Conservation (phyloP, 768 basidiomycete species). For the Jaapia argillacea region DNA sequence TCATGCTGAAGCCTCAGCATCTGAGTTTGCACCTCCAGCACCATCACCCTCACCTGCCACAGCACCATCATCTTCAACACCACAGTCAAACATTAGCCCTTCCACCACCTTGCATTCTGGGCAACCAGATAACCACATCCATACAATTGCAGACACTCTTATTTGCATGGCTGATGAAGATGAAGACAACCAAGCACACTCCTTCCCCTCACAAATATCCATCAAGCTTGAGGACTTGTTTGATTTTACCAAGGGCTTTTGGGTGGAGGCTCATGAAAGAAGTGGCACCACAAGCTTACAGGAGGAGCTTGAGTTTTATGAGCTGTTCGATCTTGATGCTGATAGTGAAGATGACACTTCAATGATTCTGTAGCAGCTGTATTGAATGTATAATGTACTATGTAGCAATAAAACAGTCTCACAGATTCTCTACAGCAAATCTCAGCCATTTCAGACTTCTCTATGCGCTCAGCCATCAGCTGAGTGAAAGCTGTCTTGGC, state of each 20-base stretch:
- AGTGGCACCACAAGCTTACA: constrained; percentile 6
- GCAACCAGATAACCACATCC: too few relatives aligned
- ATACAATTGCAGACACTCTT: constrained; percentile 3
- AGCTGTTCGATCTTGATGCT: constrained; percentile 13
- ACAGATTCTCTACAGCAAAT: neutral
- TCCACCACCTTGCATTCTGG: neutral
- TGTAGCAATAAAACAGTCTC: neutral
- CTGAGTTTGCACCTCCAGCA: neutral
- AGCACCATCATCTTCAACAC: neutral
- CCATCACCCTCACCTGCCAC: neutral
- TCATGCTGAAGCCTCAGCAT: neutral
- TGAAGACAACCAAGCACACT: constrained; percentile 2
- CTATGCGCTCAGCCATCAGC: neutral
- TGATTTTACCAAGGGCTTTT: constrained; percentile 4
- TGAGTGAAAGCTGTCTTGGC: neutral
- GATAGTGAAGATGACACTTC: constrained; percentile 7
- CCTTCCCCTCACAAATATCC: constrained; percentile 4
- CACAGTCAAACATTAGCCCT: too few relatives aligned
- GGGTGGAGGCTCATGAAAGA: constrained; percentile 4
- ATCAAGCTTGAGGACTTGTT: constrained; percentile 2
- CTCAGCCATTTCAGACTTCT: neutral
- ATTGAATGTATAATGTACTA: neutral
- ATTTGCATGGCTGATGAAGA: constrained; percentile 4
- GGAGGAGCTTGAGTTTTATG: constrained; percentile 11
- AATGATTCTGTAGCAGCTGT: neutral